Base-by-base conservation (phyloP, 2,329 filamentous ascomycete species). In the Sarocladium brachiariae region DNA sequence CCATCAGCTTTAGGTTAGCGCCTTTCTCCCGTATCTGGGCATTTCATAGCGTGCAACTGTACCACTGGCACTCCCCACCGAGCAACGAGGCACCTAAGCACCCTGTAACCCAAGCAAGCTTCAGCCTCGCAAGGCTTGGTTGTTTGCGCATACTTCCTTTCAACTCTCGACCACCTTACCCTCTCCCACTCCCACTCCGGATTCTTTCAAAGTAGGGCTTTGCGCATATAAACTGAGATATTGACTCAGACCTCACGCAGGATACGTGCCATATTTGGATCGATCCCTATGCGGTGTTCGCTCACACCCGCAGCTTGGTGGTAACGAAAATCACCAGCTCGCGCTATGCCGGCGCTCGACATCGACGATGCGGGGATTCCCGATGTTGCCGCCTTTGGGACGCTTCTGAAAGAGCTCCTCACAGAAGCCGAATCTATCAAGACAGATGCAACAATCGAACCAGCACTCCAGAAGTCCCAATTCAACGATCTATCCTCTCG, bases 401-500 rank as follows among this genome's bases (percentile, higher is more conserved):
- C 63, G 23, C 70, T 85, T 21, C 70, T 89, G 27, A 67, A 74
- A 35, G 66, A 75, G 34, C 74, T 87, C 30, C 70, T 90, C 35
- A 63, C 69, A 33, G 77, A 76, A 62, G 84, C 84, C 52, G 75
- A 75, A 49, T 61, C 70, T 34, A 65, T 77, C 54, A 89, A 89
- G 64, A 70, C 75, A 27, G 72, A 75, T 31, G 65, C 74, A 18
- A 72, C 76, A 18, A 80, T 90, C 57, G 89, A 96, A 58, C 87
- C 87, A 11, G 81, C 84, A 3, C 75, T 96, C 55, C 82, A 80
- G 24, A 86, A 90, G 63, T 72, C 80, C 49, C 81, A 89, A 62
- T 77, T 86, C 53, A 69, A 73, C 24, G 66, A 76, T 52, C 63
- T 81, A 16, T 66, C 73, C 33, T 64, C 61, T 24, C 71, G 70